phyloP scores from a whole-genome alignment of 108 stramenopile species.

The Cyclotella cryptica region DNA sequence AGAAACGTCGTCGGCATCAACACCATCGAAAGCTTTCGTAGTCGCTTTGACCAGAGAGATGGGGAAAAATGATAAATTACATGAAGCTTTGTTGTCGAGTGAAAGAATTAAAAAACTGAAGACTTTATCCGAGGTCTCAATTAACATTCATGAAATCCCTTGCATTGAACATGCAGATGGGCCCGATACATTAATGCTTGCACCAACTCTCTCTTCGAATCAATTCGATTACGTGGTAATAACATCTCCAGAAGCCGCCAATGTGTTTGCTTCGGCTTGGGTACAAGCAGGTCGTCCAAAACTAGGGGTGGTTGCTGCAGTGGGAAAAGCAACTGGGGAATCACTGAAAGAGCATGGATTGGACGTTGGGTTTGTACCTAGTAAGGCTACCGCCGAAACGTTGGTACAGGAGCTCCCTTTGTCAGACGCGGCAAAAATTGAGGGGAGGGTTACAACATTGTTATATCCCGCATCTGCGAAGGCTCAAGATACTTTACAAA shows the following conservation, averaged over 20 bases:
- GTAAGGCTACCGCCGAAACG: constrained; percentile 76
- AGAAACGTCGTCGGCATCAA: neutral
- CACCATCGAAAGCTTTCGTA: constrained; percentile 18
- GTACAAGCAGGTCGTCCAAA: constrained; percentile 52
- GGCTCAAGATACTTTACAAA: constrained; percentile 71
- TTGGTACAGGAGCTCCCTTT: constrained; percentile 70
- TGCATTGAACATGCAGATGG: constrained; percentile 89
- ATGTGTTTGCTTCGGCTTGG: constrained; percentile 74
- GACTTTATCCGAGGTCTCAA: constrained; percentile 16
- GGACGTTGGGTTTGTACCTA: constrained; percentile 75
- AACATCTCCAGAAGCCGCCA: constrained; percentile 90
- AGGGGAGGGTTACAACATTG: constrained; percentile 45
- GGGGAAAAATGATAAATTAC: constrained; percentile 82
- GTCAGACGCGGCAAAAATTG: constrained; percentile 26
- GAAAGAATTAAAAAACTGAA: constrained; percentile 23
- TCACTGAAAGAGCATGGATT: constrained; percentile 57
- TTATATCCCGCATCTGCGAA: constrained; percentile 87
- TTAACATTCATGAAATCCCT: constrained; percentile 72
- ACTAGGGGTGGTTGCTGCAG: constrained; percentile 66
- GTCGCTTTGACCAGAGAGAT: constrained; percentile 86
- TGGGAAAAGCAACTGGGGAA: constrained; percentile 83
- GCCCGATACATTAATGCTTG: constrained; percentile 61
- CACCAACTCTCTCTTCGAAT: constrained; percentile 39
- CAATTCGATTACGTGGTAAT: constrained; percentile 74
- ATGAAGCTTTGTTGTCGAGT: constrained; percentile 48